Conservation (phyloP, 2,329 filamentous ascomycete species). For the Dothistroma septosporum region DNA sequence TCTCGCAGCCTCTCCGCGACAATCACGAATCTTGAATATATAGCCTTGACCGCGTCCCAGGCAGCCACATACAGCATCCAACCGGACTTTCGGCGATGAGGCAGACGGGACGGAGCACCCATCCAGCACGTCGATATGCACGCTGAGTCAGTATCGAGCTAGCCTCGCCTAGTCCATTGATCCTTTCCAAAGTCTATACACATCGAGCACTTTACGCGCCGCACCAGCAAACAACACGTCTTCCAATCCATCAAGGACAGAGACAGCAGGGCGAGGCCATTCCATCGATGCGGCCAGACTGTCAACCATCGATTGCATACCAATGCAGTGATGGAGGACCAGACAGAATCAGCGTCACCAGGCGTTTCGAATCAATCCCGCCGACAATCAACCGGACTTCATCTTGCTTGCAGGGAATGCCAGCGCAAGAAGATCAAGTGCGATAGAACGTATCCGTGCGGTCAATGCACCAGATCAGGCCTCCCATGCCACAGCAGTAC, state of each 20-base stretch:
- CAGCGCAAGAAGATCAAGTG: conserved; percentile 24
- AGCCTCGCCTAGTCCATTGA: neutral
- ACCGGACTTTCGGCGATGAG: neutral
- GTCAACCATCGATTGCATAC: neutral
- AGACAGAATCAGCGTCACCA: neutral
- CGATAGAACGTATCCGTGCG: conserved; percentile 21
- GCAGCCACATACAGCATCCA: neutral
- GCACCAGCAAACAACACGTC: neutral
- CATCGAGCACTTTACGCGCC: neutral
- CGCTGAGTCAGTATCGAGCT: neutral
- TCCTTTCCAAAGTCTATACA: neutral
- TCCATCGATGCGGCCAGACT: neutral
- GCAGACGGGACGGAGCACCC: neutral
- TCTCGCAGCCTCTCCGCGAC: too few species aligned
- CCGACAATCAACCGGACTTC: conserved; percentile 5
- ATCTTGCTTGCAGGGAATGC: conserved; percentile 20
- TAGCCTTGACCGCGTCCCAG: neutral
- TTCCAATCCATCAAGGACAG: neutral
- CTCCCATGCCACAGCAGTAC: conserved; percentile 17
- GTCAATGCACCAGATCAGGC: conserved; percentile 17
- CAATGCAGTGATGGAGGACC: neutral
- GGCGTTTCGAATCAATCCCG: neutral
- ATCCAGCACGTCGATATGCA: neutral
- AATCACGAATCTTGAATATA: too few species aligned
- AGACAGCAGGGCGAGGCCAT: neutral